Evolutionary conservation across 148 eudicot species (phyloP), one percentile per base, ranked within the genome.

Genomic region (Suaeda aralocaspica): DNA sequence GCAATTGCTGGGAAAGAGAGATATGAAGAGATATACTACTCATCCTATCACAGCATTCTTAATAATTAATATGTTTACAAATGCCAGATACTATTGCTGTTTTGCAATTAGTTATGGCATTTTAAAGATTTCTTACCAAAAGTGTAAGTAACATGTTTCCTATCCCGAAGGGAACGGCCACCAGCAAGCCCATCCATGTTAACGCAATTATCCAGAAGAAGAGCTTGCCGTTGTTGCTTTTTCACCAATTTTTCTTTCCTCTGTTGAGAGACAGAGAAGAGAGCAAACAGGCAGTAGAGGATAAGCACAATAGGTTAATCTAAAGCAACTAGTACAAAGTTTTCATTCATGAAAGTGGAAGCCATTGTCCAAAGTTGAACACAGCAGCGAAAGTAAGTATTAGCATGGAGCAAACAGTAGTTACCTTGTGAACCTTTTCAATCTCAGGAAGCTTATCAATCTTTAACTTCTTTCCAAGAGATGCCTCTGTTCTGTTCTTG

Each of bases 61-160:
- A 29, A 29, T 46, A 4, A 46, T 29, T 50, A 49, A 19, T 29
- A 66, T 30, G 69, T 48, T 46, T 11, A 31, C 16, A 50, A 36
- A 50, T 12, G 29, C 10, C 48, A 67, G 22, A 46, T 14, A 18
- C 39, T 46, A 45, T 44, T 41, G 39, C 69, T 44, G 15, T 9
- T 58, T 28, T 29, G 62, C 36, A 15, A 31, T 39, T 31, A 24
- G 22, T 66, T 28, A 11, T 21, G 1, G 51, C 30, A 63, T 3
- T 21, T 60, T 19, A 30, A 30, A 42, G 45, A 16, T 46, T 41
- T 46, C 88, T 76, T 80, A 94, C 96, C 98, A 80, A 94, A 94
- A 70, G 98, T 94, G 78, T 94, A 94, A 19, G 97, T 89, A 68
- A 94, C 96, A 67, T 88, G 92, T 76, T 94, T 94, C 77, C 98